phyloP scores from a whole-genome alignment of 2,329 filamentous ascomycete species.

The Penicillium concentricum region DNA sequence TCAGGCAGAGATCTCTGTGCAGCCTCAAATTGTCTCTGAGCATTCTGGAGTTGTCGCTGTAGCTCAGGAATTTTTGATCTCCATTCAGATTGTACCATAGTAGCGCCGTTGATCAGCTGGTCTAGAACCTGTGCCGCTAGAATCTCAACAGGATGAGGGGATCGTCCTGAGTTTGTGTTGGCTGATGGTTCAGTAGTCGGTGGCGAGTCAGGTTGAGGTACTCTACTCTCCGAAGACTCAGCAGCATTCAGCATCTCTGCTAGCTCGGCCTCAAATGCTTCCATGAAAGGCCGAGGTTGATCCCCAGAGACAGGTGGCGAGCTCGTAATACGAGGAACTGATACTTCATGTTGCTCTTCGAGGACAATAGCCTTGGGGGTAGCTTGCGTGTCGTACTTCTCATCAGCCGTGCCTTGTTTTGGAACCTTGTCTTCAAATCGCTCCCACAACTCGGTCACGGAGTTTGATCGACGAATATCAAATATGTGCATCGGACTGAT shows the following conservation, averaged over 20 bases:
- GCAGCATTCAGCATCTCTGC: slow-evolving; percentile 33
- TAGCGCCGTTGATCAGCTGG: slow-evolving; percentile 35
- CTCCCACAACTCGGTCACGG: slow-evolving; percentile 42
- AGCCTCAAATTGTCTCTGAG: slow-evolving; percentile 35
- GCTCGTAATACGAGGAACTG: slow-evolving; percentile 9
- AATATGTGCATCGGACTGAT: slow-evolving; percentile 45
- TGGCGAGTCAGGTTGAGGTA: slow-evolving; percentile 12
- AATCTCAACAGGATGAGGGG: slow-evolving; percentile 30
- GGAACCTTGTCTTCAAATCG: slow-evolving; percentile 24
- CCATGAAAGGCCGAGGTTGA: slow-evolving; percentile 34
- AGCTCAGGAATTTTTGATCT: slow-evolving; percentile 37
- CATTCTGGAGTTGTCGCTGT: slow-evolving; percentile 37
- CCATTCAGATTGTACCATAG: slow-evolving; percentile 38
- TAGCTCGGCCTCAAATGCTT: slow-evolving; percentile 42
- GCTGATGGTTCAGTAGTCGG: slow-evolving; percentile 10
- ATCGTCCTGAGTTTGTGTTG: slow-evolving; percentile 11
- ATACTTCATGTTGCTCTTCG: slow-evolving; percentile 5
- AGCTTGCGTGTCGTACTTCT: neutral
- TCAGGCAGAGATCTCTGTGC: slow-evolving; percentile 36
- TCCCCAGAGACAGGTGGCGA: slow-evolving; percentile 15
- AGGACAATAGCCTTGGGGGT: neutral
- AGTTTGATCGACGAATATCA: slow-evolving; percentile 44
- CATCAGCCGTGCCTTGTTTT: neutral
- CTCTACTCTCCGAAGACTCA: slow-evolving; percentile 10
- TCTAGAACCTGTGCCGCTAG: slow-evolving; percentile 34